Conservation (phyloP, 78 protist genomes). For the Dictyostelium discoideum region DNA sequence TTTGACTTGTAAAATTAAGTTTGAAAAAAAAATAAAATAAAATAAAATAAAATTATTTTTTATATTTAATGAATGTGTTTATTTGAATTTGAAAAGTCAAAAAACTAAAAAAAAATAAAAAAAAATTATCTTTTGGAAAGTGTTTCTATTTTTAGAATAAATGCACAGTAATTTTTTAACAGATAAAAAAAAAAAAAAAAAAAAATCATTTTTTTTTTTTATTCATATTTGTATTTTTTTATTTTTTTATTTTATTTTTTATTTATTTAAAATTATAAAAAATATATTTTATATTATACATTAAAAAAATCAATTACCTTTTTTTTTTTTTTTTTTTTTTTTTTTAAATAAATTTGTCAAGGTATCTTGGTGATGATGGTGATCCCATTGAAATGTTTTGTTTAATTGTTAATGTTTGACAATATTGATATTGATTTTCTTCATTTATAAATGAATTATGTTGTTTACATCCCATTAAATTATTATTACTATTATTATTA, state of each 20-base stretch:
- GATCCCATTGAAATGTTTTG: neutral
- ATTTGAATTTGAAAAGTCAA: neutral
- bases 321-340: neutral
- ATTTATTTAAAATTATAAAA: neutral
- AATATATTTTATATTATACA: no score
- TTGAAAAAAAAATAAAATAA: neutral
- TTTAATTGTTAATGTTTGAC: neutral
- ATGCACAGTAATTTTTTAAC: neutral
- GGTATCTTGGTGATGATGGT: neutral
- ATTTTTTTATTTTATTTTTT: neutral
- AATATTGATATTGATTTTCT: neutral
- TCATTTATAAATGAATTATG: neutral
- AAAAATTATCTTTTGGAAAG: neutral
- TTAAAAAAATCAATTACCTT: no score
- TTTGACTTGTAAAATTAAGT: neutral
- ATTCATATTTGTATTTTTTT: no score
- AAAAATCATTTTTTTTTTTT: neutral
- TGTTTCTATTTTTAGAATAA: neutral
- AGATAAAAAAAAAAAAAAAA: neutral
- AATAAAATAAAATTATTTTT: no score
- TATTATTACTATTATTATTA: no score
- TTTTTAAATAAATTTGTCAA: neutral
- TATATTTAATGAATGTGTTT: neutral
- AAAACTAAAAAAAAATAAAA: neutral
- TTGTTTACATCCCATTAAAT: neutral